Evolutionary conservation across 352 stramenopile species (phyloP).

Genomic region (Phytophthora colocasiae): DNA sequence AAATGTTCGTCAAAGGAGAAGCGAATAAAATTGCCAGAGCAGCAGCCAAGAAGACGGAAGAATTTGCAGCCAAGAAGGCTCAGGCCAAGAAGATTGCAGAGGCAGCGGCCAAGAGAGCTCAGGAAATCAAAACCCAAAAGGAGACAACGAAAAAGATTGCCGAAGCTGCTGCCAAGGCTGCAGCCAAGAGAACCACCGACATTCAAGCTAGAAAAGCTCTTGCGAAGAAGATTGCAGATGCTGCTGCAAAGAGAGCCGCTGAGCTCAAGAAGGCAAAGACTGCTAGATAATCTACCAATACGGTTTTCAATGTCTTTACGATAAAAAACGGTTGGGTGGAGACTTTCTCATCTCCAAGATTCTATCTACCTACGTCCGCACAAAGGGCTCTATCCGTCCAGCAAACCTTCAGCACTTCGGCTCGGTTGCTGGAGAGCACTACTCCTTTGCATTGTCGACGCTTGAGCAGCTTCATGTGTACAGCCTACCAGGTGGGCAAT

Average conservation of each 20-base stretch:
- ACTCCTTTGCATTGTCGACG: too few relatives aligned
- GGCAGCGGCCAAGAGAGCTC: not conserved
- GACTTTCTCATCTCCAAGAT: too few relatives aligned
- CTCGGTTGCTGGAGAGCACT: too few relatives aligned
- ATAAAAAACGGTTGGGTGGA: too few relatives aligned
- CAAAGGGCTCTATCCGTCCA: too few relatives aligned
- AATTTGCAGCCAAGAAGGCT: not conserved
- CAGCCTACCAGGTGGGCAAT: too few relatives aligned
- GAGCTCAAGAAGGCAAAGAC: not conserved
- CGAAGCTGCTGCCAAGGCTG: not conserved
- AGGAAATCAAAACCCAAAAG: not conserved
- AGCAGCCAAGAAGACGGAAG: not conserved
- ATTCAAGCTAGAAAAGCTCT: not conserved
- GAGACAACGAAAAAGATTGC: not conserved
- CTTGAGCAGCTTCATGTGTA: too few relatives aligned
- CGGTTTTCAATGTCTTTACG: too few relatives aligned
- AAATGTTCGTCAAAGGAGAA: constrained; percentile 6
- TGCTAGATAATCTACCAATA: not conserved
- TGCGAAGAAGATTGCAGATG: not conserved
- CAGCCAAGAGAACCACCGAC: not conserved
- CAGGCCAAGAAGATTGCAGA: not conserved
- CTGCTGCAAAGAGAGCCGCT: not conserved
- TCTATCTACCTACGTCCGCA: too few relatives aligned
- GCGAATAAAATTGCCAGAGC: not conserved
- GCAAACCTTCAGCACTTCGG: too few relatives aligned